Evolutionary conservation across 164 flowering plant species (phyloP).

Genomic region (Liriodendron chinense): DNA sequence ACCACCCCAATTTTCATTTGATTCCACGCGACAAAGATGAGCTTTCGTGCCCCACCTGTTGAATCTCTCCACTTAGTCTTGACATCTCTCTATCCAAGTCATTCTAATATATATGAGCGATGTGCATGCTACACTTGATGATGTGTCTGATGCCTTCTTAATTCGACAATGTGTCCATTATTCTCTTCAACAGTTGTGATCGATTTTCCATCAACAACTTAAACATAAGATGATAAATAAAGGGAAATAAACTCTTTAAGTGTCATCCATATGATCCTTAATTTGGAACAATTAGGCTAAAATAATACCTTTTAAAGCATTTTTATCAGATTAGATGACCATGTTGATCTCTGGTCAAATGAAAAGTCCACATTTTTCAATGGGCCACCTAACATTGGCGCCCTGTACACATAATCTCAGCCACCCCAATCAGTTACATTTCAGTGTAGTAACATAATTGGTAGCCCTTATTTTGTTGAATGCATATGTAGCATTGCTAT

Average conservation of each 20-base stretch:
- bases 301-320: neutral
- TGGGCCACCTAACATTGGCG: neutral
- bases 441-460: too few relatives aligned
- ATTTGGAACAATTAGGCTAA: neutral
- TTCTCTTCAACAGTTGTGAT: neutral
- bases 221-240: neutral
- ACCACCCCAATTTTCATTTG: neutral
- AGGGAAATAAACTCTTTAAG: neutral
- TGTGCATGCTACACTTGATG: neutral
- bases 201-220: neutral
- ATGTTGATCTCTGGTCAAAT: neutral
- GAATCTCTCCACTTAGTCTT: neutral
- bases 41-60: conserved; percentile 10
- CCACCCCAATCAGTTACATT: neutral
- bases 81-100: neutral
- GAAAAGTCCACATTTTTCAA: neutral
- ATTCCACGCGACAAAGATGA: neutral
- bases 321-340: neutral
- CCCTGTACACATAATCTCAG: neutral
- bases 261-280: neutral
- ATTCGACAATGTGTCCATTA: neutral
- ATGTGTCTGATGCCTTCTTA: neutral
- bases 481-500: too few relatives aligned
- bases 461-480: too few relatives aligned
- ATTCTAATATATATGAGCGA: neutral